Conservation (phyloP, 148 eudicot species). For the Vaccinium macrocarpon region DNA sequence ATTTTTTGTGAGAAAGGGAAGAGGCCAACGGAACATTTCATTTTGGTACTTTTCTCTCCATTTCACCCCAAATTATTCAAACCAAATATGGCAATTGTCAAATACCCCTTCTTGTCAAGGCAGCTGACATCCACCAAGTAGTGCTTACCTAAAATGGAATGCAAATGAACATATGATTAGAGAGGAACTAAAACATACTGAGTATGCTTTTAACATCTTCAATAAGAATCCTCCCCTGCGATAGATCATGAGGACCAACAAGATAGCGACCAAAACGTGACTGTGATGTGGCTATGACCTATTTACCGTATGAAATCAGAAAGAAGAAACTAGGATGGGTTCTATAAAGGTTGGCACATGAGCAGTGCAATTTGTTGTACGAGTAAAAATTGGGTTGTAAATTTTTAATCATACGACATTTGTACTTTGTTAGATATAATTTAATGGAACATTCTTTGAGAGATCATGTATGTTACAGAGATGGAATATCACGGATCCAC, state of each 20-base stretch:
- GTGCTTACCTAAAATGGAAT: not conserved
- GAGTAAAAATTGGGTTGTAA: not conserved
- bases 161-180: not conserved
- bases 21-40: no score
- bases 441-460: not conserved
- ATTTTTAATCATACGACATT: no score
- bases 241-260: not conserved
- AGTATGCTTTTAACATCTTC: not conserved
- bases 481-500: not conserved
- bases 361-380: not conserved
- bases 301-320: not conserved
- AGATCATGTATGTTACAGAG: not conserved
- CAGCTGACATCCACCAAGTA: not conserved
- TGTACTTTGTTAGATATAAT: not conserved
- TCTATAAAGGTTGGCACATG: not conserved
- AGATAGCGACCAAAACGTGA: not conserved
- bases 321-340: not conserved
- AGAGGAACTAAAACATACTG: not conserved
- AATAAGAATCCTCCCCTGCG: not conserved
- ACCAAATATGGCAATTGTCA: not conserved
- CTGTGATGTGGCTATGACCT: not conserved
- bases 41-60: no score
- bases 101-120: not conserved
- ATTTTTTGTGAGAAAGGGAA: no score
- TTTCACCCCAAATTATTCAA: no score